A percentile compares a stretch with the other conserved stretches of the same genome.
Evolutionary conservation across 78 protist species (phyloP).

Genomic region (Creolimax fragrantissima): DNA sequence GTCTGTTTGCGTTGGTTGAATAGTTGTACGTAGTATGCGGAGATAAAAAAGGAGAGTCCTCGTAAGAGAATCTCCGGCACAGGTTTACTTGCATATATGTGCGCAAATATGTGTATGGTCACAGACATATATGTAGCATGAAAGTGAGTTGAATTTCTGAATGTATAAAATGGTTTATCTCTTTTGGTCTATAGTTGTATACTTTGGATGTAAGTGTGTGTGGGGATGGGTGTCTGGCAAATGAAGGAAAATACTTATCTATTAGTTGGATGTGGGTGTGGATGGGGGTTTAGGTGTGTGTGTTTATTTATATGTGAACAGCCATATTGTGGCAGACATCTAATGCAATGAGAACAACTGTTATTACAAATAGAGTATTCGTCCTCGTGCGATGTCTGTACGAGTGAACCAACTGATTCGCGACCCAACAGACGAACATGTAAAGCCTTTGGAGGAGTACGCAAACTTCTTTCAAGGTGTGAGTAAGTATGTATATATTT

Average conservation of each 20-base stretch:
- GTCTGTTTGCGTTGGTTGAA: background rate
- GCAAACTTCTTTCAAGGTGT: background rate
- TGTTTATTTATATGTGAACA: background rate
- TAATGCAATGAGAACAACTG: background rate
- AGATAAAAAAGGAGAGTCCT: background rate
- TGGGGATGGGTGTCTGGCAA: background rate
- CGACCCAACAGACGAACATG: background rate
- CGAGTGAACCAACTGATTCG: background rate
- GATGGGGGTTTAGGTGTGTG: background rate
- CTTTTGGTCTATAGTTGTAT: background rate
- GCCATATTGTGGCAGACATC: background rate
- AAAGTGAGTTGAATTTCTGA: background rate
- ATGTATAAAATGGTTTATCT: background rate
- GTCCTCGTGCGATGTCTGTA: background rate
- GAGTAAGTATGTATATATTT: background rate
- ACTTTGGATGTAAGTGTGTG: background rate
- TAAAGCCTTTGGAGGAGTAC: background rate
- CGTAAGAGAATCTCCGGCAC: background rate
- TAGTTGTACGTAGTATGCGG: background rate
- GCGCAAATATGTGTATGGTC: background rate
- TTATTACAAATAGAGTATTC: background rate
- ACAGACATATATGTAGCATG: background rate
- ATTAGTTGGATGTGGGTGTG: background rate
- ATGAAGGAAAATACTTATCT: background rate
- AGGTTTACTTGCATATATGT: background rate